Conservation (phyloP, 257 asterid species). For the Plantago elongata region DNA sequence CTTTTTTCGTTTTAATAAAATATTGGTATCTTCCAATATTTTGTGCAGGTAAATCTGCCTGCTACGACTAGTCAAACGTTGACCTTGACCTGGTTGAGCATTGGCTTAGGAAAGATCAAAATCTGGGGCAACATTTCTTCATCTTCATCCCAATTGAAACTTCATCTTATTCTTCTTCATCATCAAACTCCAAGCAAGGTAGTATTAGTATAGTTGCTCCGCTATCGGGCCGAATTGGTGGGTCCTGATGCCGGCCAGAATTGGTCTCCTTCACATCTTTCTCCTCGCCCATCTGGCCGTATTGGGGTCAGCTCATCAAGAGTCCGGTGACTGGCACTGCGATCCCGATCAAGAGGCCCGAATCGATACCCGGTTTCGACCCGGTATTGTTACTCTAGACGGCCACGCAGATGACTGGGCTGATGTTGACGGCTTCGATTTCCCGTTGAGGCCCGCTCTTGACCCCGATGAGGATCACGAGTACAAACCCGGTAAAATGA, state of each 20-base stretch:
- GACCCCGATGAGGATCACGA: slow-evolving; percentile 79
- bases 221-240: too few relatives aligned
- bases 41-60: too few relatives aligned
- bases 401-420: slow-evolving; percentile 74
- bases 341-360: slow-evolving; percentile 56
- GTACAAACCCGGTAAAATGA: slow-evolving; percentile 65
- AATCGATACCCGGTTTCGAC: slow-evolving; percentile 52
- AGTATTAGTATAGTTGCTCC: too few relatives aligned
- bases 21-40: too few relatives aligned
- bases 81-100: too few relatives aligned
- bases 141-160: too few relatives aligned
- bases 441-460: slow-evolving; percentile 76
- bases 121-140: too few relatives aligned
- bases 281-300: slow-evolving; percentile 13
- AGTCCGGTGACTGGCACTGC: slow-evolving; percentile 74
- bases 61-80: too few relatives aligned
- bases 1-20: too few relatives aligned
- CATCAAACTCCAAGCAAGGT: too few relatives aligned
- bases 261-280: slow-evolving; percentile 19
- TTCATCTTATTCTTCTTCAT: too few relatives aligned
- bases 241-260: slow-evolving; percentile 22
- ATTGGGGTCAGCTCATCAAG: slow-evolving; percentile 51
- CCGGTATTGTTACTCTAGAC: slow-evolving; percentile 64
- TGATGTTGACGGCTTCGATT: slow-evolving; percentile 62
- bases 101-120: too few relatives aligned